Conservation (phyloP, 352 stramenopile species). For the Heterotrichella gracilis region DNA sequence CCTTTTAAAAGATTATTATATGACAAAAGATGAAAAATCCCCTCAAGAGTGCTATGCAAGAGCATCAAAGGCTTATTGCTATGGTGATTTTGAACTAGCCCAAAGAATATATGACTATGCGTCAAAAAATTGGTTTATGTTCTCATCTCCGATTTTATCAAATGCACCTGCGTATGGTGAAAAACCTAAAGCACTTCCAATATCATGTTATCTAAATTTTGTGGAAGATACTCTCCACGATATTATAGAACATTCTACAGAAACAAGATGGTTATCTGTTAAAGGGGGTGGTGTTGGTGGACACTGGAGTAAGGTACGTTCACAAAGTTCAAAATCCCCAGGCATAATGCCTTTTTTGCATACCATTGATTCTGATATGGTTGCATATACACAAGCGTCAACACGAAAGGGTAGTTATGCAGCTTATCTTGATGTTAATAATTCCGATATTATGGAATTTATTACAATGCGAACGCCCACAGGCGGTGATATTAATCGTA, state of each 20-base stretch:
- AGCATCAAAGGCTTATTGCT: neutral
- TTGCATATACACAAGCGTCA: neutral
- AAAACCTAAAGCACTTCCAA: neutral
- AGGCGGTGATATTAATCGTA: neutral
- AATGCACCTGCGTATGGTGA: too few relatives aligned
- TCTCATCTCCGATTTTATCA: neutral
- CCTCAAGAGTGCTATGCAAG: neutral
- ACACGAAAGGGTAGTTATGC: neutral
- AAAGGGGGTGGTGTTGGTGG: neutral
- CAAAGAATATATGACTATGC: constrained; percentile 8
- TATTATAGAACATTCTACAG: neutral
- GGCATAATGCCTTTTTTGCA: neutral
- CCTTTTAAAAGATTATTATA: neutral
- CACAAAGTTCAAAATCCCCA: too few relatives aligned
- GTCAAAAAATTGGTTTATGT: neutral
- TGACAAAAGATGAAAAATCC: neutral
- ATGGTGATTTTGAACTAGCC: too few relatives aligned
- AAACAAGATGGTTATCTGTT: constrained; percentile 1
- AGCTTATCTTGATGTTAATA: neutral
- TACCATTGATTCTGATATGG: neutral
- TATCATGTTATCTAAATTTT: constrained; percentile 10
- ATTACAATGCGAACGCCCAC: neutral
- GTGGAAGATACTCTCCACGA: neutral
- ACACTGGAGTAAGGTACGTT: neutral
- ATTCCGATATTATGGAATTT: neutral